Conservation (phyloP, 164 flowering plant genomes). For the Nymphaea thermarum region DNA sequence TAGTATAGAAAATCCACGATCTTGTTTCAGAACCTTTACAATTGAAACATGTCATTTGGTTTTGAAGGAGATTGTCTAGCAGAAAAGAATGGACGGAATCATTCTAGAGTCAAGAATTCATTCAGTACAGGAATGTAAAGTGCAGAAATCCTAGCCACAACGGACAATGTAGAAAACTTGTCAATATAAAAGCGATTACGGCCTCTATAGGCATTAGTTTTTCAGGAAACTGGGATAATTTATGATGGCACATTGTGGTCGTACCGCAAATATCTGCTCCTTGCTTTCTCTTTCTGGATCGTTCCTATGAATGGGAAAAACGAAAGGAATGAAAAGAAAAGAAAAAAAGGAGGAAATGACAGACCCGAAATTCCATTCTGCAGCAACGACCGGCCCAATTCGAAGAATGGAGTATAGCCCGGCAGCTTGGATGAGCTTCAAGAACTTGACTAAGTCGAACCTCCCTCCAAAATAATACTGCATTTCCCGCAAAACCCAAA, state of each 20-base stretch:
- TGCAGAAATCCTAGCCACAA: no score
- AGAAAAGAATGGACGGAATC: no score
- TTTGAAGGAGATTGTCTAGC: no score
- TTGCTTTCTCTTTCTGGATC: not conserved
- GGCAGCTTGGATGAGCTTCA: conserved; percentile 69
- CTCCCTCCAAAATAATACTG: conserved; percentile 85
- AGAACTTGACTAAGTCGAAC: conserved; percentile 77
- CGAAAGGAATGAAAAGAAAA: not conserved
- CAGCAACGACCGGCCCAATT: conserved; percentile 93
- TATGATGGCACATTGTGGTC: not conserved
- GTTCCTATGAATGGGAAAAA: not conserved
- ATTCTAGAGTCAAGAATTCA: no score
- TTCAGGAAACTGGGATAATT: not conserved
- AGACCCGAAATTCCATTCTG: conserved; percentile 95
- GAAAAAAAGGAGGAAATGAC: not conserved
- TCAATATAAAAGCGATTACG: no score
- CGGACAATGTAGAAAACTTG: no score
- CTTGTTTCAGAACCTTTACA: no score
- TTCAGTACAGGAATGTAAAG: no score
- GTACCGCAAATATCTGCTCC: not conserved
- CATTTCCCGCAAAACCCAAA: not conserved
- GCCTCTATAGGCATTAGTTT: no score
- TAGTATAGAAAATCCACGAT: no score
- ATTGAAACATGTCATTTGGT: no score
- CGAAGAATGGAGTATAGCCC: conserved; percentile 78